These are phyloP conservation scores for Corynascus novoguineensis DNA, from an alignment of 495 filamentous ascomycete genomes.

Conservation along the genomic window DNA sequence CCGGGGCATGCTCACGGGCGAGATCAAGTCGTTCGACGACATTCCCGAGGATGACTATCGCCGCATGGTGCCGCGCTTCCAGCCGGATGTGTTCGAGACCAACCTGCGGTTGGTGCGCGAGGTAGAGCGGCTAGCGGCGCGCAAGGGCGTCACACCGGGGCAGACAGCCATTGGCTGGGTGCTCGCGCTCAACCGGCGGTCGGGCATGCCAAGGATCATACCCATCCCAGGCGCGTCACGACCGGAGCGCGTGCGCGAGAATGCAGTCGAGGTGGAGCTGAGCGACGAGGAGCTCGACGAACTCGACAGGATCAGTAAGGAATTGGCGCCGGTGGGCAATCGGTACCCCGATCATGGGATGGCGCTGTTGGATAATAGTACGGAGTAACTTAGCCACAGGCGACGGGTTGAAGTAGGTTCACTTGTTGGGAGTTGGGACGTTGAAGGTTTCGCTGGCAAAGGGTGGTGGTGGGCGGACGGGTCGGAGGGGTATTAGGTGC, in stretches of 20 bases:
- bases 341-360: constrained; percentile 34
- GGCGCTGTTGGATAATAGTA: constrained; percentile 13
- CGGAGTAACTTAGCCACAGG: background rate
- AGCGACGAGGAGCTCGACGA: constrained; percentile 44
- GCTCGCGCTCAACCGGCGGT: constrained; percentile 43
- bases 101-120: constrained; percentile 70
- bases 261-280: constrained; percentile 42
- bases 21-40: constrained; percentile 57
- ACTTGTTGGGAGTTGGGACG: too few species aligned
- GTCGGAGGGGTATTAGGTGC: too few species aligned
- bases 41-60: constrained; percentile 58
- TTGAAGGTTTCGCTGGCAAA: too few species aligned
- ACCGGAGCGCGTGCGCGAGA: constrained; percentile 45
- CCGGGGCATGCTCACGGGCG: constrained; percentile 50
- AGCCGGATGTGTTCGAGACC: constrained; percentile 60
- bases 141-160: constrained; percentile 63
- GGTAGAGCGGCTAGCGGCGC: constrained; percentile 59
- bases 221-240: constrained; percentile 73
- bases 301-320: constrained; percentile 41
- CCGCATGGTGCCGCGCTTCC: constrained; percentile 56
- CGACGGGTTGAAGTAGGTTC: too few species aligned
- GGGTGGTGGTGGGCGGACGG: too few species aligned
- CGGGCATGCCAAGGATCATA: constrained; percentile 65
- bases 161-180: constrained; percentile 80
- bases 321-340: constrained; percentile 35